Percentiles rank a stretch among this genome's conserved stretches.
These are phyloP conservation scores for Glomus cerebriforme DNA, from an alignment of 192 early-diverging fungal genomes.

Conservation along the genomic window DNA sequence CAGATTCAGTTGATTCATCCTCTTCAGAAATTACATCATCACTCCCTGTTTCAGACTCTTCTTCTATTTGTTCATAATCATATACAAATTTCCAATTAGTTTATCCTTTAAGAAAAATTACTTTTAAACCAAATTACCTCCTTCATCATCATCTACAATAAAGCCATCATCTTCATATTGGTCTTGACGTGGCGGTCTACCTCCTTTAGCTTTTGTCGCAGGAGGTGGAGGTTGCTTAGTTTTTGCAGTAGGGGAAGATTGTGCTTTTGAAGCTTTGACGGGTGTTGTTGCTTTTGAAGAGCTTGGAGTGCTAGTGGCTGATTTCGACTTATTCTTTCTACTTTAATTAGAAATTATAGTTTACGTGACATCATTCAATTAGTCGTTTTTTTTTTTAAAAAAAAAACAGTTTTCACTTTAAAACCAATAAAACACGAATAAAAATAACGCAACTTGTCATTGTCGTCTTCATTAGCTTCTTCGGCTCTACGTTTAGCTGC, in stretches of 20 bases:
- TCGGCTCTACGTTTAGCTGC: background rate
- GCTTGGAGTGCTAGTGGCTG: background rate
- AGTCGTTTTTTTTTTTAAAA: background rate
- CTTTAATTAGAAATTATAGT: background rate
- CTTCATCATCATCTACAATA: background rate
- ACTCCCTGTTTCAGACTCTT: background rate
- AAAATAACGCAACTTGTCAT: slow-evolving; percentile 3
- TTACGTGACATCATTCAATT: background rate
- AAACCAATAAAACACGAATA: background rate
- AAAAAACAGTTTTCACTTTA: background rate
- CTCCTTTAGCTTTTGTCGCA: no score
- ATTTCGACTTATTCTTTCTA: background rate
- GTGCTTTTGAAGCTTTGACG: background rate
- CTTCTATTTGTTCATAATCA: background rate
- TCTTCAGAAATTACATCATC: background rate
- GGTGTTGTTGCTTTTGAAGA: background rate
- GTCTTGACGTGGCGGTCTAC: background rate
- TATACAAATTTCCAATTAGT: background rate
- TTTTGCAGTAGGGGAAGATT: background rate
- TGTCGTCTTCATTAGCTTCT: background rate
- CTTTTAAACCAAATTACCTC: background rate
- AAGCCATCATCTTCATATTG: slow-evolving; percentile 17
- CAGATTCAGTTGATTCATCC: background rate
- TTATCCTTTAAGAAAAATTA: background rate
- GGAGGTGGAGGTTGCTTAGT: background rate